Evolutionary conservation across 1,284 basidiomycete genomes (phyloP).

Genomic region (Violaceomyces palustris): DNA sequence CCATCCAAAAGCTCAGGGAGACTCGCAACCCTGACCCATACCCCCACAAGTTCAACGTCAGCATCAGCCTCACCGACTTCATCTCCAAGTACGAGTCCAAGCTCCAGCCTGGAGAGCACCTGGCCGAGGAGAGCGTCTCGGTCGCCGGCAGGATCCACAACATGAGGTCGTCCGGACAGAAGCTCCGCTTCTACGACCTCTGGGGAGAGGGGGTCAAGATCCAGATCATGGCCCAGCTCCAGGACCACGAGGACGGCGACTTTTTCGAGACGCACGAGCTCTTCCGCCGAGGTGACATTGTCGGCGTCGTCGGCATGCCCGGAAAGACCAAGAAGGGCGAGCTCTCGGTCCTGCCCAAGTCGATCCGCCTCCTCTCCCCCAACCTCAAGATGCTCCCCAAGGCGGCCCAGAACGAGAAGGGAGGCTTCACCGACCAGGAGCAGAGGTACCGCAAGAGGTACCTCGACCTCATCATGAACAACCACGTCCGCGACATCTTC

Average conservation of each 20-base stretch:
- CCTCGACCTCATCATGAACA: constrained; percentile 94
- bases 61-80: constrained; percentile 71
- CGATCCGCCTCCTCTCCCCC: constrained; percentile 84
- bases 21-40: constrained; percentile 81
- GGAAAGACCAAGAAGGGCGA: constrained; percentile 94
- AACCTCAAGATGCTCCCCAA: constrained; percentile 85
- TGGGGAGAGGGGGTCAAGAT: constrained; percentile 88
- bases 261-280: constrained; percentile 75
- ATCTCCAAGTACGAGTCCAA: constrained; percentile 69
- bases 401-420: constrained; percentile 57
- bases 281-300: constrained; percentile 91
- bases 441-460: constrained; percentile 97
- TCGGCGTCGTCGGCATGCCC: constrained; percentile 83
- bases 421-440: constrained; percentile 72
- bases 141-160: constrained; percentile 88
- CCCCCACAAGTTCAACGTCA: constrained; percentile 97
- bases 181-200: constrained; percentile 91
- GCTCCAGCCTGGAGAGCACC: constrained; percentile 42
- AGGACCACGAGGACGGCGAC: constrained; percentile 60
- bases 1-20: constrained; percentile 79
- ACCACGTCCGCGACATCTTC: constrained; percentile 83
- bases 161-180: constrained; percentile 75
- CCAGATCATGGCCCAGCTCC: constrained; percentile 87
- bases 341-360: constrained; percentile 77
- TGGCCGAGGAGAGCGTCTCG: constrained; percentile 55